These are phyloP conservation scores for Morella rubra DNA, from an alignment of 306 rosid species.

Conservation along the genomic window DNA sequence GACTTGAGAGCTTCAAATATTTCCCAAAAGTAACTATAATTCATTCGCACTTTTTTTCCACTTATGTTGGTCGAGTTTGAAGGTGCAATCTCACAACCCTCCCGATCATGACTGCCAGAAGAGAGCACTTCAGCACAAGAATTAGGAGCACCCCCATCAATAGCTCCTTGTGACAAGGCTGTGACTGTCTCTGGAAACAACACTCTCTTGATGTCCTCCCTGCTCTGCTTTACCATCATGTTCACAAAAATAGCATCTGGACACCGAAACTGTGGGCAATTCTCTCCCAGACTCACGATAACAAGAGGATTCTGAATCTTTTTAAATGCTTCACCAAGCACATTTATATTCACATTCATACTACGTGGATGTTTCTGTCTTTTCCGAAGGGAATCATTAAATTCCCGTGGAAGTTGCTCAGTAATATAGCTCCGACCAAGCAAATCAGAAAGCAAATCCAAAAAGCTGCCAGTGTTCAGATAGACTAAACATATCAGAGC, in stretches of 20 bases:
- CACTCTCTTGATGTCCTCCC: constrained; percentile 22
- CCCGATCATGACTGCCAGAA: not conserved
- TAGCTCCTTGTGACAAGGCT: constrained; percentile 1
- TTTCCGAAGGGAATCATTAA: constrained; percentile 27
- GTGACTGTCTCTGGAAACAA: constrained; percentile 34
- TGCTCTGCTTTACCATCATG: constrained; percentile 21
- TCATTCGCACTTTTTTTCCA: not conserved
- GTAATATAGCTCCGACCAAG: constrained; percentile 23
- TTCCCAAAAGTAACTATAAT: constrained; percentile 25
- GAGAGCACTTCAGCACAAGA: constrained; percentile 12
- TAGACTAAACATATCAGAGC: constrained; percentile 42
- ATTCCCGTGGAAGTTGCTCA: constrained; percentile 36
- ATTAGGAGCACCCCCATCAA: constrained; percentile 7
- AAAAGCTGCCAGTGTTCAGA: constrained; percentile 31
- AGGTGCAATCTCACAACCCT: constrained; percentile 3
- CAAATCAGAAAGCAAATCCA: constrained; percentile 20
- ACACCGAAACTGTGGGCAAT: constrained; percentile 13
- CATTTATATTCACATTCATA: constrained; percentile 12
- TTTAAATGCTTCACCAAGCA: constrained; percentile 48
- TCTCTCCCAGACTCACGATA: constrained; percentile 30
- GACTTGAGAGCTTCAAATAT: constrained; percentile 8
- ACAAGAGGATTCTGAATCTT: constrained; percentile 51
- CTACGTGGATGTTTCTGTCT: not conserved
- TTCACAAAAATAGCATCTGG: constrained; percentile 44
- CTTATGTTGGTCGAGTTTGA: constrained; percentile 1